A percentile compares a stretch with the other conserved stretches of the same genome.
Conservation (phyloP, 129 eudicot genomes). For the Flaveria sonorensis region DNA sequence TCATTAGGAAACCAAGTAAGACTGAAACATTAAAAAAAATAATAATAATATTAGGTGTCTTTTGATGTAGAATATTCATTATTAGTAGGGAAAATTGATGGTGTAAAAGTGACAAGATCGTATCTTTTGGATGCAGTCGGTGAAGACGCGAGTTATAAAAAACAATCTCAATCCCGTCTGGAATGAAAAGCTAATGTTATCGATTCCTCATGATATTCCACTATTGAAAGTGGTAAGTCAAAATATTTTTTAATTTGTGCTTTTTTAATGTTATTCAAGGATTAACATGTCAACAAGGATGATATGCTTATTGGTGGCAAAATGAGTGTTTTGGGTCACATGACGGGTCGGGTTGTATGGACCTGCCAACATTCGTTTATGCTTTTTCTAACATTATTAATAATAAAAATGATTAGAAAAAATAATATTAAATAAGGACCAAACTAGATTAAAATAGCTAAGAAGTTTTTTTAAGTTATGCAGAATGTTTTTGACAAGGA, state of each 20-base stretch:
- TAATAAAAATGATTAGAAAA: background rate
- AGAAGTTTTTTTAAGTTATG: conserved; percentile 26
- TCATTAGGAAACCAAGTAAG: conserved; percentile 80
- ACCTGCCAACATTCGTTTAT: background rate
- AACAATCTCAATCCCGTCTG: conserved; percentile 90
- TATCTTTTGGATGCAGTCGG: conserved; percentile 57
- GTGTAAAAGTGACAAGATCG: conserved; percentile 10
- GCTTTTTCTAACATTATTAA: background rate
- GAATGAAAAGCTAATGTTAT: conserved; percentile 91
- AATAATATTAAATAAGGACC: background rate
- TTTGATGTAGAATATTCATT: background rate
- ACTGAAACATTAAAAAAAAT: background rate
- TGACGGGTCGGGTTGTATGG: background rate
- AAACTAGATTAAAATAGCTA: conserved; percentile 7
- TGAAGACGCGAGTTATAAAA: conserved; percentile 87
- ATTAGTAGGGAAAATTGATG: background rate
- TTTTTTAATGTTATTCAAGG: background rate
- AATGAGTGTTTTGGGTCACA: background rate
- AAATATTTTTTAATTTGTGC: conserved; percentile 9
- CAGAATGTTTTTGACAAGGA: conserved; percentile 95
- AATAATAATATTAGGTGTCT: background rate
- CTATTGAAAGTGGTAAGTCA: conserved; percentile 75
- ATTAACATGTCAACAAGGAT: background rate
- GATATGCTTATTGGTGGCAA: background rate
- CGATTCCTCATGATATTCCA: conserved; percentile 87